Conservation (phyloP, 805 yeast genomes). For the Suhomyces xylopsoci region DNA sequence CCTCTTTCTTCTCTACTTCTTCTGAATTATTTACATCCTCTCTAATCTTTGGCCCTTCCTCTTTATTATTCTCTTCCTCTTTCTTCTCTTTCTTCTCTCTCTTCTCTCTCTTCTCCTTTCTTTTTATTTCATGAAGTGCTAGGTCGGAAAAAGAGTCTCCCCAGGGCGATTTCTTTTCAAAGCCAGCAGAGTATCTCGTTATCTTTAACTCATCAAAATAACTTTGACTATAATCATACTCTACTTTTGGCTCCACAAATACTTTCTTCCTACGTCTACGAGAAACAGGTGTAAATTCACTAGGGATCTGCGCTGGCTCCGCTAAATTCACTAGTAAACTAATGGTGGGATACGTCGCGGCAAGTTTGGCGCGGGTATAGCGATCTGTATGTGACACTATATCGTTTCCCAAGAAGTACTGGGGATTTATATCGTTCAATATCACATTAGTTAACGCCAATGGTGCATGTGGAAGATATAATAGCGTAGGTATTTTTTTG, state of each 20-base stretch:
- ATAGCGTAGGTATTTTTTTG: conserved; percentile 27
- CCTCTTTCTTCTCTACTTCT: neutral
- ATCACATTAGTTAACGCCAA: conserved; percentile 47
- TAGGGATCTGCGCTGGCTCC: conserved; percentile 5
- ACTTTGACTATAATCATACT: conserved; percentile 24
- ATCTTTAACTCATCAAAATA: conserved; percentile 30
- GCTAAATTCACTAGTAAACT: conserved; percentile 32
- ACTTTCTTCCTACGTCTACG: conserved; percentile 21
- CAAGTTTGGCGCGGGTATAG: conserved; percentile 40
- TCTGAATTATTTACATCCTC: neutral
- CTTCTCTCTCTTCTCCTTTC: neutral
- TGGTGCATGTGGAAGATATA: conserved; percentile 77
- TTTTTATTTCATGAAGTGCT: conserved; percentile 36
- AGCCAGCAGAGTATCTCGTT: conserved; percentile 12
- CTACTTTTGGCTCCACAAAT: conserved; percentile 29
- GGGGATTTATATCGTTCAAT: conserved; percentile 31
- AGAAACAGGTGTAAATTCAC: conserved; percentile 21
- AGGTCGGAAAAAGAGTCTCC: conserved; percentile 53
- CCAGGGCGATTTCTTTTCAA: conserved; percentile 39
- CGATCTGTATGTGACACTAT: conserved; percentile 53
- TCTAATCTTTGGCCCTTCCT: neutral
- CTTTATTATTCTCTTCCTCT: no score
- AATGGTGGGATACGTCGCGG: conserved; percentile 41
- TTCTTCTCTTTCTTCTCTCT: neutral
- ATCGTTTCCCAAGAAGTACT: conserved; percentile 50